Conservation (phyloP, 768 basidiomycete species). For the Psilocybe cubensis region DNA sequence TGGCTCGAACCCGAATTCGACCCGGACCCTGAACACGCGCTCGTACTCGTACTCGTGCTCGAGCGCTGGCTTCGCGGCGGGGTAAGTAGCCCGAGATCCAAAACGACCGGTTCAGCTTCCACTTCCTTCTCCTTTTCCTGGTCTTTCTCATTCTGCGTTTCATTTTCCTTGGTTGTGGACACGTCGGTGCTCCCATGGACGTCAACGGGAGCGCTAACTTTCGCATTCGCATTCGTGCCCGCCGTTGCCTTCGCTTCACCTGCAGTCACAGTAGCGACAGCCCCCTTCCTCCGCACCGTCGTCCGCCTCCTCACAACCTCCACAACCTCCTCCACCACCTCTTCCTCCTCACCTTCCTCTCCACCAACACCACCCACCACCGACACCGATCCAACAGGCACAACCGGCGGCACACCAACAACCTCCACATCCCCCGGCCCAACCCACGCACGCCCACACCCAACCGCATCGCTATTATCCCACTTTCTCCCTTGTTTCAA, state of each 20-base stretch:
- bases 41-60: neutral
- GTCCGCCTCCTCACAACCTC: neutral
- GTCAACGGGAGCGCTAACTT: too few relatives aligned
- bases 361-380: too few relatives aligned
- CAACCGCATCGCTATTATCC: conserved; percentile 4
- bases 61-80: neutral
- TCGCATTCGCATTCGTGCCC: too few relatives aligned
- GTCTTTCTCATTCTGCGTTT: neutral
- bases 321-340: neutral
- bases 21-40: neutral
- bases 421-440: conserved; percentile 18
- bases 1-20: neutral
- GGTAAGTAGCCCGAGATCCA: neutral
- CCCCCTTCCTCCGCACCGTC: neutral
- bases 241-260: too few relatives aligned
- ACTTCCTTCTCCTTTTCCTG: conserved; percentile 6
- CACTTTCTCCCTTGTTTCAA: conserved; percentile 3
- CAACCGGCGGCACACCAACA: conserved; percentile 3
- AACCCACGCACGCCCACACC: conserved; percentile 27
- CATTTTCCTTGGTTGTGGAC: too few relatives aligned
- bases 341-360: too few relatives aligned
- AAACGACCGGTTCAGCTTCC: neutral
- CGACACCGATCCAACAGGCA: neutral
- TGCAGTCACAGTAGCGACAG: too few relatives aligned
- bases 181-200: too few relatives aligned